Percentiles rank a stretch among this genome's conserved stretches.
Evolutionary conservation across 352 stramenopile genomes (phyloP).

Genomic region (Phytophthora vignae): DNA sequence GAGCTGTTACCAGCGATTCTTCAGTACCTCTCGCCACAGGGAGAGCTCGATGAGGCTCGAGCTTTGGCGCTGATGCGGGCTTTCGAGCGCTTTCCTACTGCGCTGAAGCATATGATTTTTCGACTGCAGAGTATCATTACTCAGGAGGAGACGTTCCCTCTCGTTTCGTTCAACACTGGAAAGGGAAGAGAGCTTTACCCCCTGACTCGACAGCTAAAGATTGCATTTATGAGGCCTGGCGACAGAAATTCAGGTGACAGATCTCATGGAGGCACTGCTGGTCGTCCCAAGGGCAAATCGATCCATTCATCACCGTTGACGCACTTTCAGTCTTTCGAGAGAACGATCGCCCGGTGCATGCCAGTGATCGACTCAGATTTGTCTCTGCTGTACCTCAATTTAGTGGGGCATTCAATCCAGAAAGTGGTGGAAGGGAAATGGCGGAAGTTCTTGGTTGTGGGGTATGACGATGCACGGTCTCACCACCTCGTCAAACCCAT

Average conservation of each 20-base stretch:
- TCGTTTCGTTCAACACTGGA: slow-evolving; percentile 65
- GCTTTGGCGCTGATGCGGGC: slow-evolving; percentile 46
- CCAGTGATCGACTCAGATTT: slow-evolving; percentile 61
- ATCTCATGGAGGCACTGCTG: slow-evolving; percentile 5
- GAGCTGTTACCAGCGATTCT: slow-evolving; percentile 73
- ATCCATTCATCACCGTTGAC: slow-evolving; percentile 82
- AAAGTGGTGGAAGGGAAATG: slow-evolving; percentile 86
- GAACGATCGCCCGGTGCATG: slow-evolving; percentile 73
- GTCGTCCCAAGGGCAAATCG: slow-evolving; percentile 37
- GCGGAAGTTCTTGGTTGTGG: slow-evolving; percentile 76
- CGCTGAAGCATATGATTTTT: slow-evolving; percentile 64
- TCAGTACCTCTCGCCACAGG: slow-evolving; percentile 52
- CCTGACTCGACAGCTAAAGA: slow-evolving; percentile 74
- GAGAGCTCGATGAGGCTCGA: slow-evolving; percentile 44
- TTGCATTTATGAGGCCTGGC: slow-evolving; percentile 47
- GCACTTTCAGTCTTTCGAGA: slow-evolving; percentile 90
- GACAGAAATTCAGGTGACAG: slow-evolving; percentile 28
- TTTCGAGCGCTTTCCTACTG: slow-evolving; percentile 57
- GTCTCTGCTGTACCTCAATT: slow-evolving; percentile 63
- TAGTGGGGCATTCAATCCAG: slow-evolving; percentile 77
- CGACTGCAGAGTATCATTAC: slow-evolving; percentile 81
- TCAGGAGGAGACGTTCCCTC: slow-evolving; percentile 72
- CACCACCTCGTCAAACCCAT: slow-evolving; percentile 71
- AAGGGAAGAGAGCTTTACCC: slow-evolving; percentile 84
- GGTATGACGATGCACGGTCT: slow-evolving; percentile 64